These are phyloP conservation scores for Chara braunii DNA, from an alignment of 139 green algal species.

Conservation along the genomic window DNA sequence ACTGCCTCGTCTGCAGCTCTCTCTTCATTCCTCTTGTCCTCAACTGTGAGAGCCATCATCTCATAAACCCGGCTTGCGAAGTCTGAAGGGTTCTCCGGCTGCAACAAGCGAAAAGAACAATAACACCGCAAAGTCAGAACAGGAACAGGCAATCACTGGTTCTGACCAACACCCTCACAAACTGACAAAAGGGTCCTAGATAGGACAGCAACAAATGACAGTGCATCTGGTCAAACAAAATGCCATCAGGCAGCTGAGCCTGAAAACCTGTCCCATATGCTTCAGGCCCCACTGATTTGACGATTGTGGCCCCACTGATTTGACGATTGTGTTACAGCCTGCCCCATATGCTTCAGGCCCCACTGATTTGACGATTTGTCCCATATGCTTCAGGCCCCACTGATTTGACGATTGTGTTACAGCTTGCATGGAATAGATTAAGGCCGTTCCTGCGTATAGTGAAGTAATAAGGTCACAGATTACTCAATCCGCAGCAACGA, in stretches of 20 bases:
- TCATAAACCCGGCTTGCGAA: constrained; percentile 33
- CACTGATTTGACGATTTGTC: too few species aligned
- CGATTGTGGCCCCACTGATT: too few species aligned
- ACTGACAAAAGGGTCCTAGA: constrained; percentile 1
- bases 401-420: too few species aligned
- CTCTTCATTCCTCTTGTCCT: not conserved
- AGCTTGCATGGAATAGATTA: too few species aligned
- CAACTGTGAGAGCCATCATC: constrained; percentile 27
- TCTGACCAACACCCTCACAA: not conserved
- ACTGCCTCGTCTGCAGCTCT: not conserved
- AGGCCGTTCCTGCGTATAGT: too few species aligned
- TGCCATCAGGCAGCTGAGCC: not conserved
- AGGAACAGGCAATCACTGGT: constrained; percentile 2
- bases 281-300: too few species aligned
- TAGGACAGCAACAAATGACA: constrained; percentile 3
- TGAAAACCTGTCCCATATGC: too few species aligned
- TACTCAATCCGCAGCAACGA: too few species aligned
- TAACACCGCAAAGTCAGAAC: constrained; percentile 13
- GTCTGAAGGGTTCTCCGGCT: constrained; percentile 36
- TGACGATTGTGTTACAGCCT: too few species aligned
- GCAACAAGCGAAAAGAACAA: not conserved
- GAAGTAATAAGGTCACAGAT: too few species aligned
- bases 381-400: too few species aligned
- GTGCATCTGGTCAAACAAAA: not conserved
- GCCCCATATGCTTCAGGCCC: too few species aligned